Evolutionary conservation across 1,139 yeast genomes (phyloP).

Genomic region (Yamadazyma diospyri): DNA sequence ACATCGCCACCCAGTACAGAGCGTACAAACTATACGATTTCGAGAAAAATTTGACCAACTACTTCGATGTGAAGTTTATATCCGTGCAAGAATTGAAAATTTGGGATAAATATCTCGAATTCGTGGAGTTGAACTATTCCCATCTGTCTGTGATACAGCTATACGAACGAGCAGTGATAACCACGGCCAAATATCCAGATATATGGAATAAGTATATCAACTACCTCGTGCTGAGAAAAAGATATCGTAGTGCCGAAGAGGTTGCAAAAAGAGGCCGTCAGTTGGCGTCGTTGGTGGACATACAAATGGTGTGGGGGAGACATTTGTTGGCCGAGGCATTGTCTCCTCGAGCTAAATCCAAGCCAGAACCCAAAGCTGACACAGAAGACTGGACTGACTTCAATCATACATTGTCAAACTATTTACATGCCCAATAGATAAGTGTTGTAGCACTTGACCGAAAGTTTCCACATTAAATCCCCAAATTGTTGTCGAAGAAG

Average conservation of each 20-base stretch:
- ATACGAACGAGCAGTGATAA: conserved; percentile 57
- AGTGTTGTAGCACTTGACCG: no score
- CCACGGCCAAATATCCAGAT: conserved; percentile 49
- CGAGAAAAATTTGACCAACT: conserved; percentile 56
- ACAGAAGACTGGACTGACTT: conserved; percentile 1
- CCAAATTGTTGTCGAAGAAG: conserved; percentile 36
- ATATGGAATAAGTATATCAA: conserved; percentile 66
- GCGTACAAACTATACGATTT: conserved; percentile 59
- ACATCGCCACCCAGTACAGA: conserved; percentile 58
- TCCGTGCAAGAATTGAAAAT: conserved; percentile 45
- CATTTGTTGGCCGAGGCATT: conserved; percentile 1
- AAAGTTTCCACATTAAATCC: conserved; percentile 16
- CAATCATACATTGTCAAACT: background rate
- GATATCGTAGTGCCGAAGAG: conserved; percentile 3
- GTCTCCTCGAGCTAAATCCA: background rate
- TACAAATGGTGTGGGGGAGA: background rate
- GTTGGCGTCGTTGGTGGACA: background rate
- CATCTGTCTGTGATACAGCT: conserved; percentile 31
- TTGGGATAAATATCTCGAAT: conserved; percentile 64
- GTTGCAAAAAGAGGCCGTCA: conserved; percentile 1
- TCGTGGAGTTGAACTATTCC: conserved; percentile 41
- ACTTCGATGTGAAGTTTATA: conserved; percentile 41
- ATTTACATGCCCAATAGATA: background rate
- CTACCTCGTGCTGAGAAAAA: conserved; percentile 24
- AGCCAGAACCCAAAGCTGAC: background rate